Percentiles rank a stretch among this genome's conserved stretches.
Conservation (phyloP, 371 early-diverging fungal genomes). For the Dichotomocladium elegans region DNA sequence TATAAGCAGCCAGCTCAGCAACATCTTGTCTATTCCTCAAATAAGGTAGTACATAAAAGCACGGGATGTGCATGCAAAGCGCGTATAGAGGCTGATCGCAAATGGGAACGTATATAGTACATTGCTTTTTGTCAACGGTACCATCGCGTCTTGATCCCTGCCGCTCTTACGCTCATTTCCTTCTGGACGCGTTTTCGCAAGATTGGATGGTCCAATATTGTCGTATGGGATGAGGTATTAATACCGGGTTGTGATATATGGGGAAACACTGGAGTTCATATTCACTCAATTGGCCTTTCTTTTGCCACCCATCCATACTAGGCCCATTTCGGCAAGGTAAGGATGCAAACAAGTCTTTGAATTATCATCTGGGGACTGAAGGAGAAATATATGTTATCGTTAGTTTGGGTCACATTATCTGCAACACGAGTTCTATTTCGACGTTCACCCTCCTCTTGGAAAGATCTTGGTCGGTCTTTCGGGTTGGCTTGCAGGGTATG, state of each 20-base stretch:
- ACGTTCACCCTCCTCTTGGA: constrained; percentile 99
- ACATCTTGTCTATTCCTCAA: constrained; percentile 27
- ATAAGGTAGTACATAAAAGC: constrained; percentile 26
- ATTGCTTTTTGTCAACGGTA: constrained; percentile 50
- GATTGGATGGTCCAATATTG: constrained; percentile 69
- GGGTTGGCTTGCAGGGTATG: constrained; percentile 86
- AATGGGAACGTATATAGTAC: constrained; percentile 16
- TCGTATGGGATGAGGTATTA: constrained; percentile 80
- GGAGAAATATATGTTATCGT: not conserved
- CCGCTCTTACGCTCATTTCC: constrained; percentile 58
- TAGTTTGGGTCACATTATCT: constrained; percentile 95
- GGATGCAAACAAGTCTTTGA: not conserved
- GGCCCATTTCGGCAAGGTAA: constrained; percentile 89
- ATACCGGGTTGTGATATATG: not conserved
- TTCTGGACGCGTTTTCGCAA: constrained; percentile 81
- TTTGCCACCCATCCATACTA: constrained; percentile 20
- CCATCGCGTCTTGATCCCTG: constrained; percentile 48
- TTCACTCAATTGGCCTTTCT: constrained; percentile 27
- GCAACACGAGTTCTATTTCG: constrained; percentile 95
- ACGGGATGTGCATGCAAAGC: too few relatives aligned
- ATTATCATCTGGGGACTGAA: not conserved
- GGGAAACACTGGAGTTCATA: too few relatives aligned
- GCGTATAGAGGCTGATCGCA: not conserved
- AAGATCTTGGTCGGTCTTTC: constrained; percentile 97
- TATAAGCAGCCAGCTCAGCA: constrained; percentile 9